Evolutionary conservation across 78 protist genomes (phyloP).

Genomic region (Diacronema lutheri): DNA sequence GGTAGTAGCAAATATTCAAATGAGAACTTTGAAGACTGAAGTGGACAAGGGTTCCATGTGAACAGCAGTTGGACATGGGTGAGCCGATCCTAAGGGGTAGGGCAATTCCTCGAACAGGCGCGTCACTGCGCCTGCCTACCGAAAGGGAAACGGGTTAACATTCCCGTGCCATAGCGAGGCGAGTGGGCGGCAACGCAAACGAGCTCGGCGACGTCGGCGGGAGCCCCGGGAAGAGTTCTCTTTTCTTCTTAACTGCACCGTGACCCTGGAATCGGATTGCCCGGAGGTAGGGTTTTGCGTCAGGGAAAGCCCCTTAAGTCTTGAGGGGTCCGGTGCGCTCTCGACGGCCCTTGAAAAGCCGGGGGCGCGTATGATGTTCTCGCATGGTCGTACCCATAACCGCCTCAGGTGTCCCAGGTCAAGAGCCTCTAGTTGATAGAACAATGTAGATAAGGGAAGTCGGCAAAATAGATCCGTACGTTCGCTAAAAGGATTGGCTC

Average conservation of each 20-base stretch:
- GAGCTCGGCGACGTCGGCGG: slow-evolving; percentile 54
- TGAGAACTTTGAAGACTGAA: slow-evolving; percentile 81
- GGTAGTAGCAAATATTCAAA: slow-evolving; percentile 86
- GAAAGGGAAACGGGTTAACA: slow-evolving; percentile 86
- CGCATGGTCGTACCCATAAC: too few relatives aligned
- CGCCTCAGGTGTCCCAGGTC: too few relatives aligned
- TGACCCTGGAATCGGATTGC: slow-evolving; percentile 39
- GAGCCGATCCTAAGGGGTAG: slow-evolving; percentile 77
- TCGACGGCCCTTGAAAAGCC: too few relatives aligned
- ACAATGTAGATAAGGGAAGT: too few relatives aligned
- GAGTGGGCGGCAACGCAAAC: slow-evolving; percentile 35
- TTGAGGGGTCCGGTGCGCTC: too few relatives aligned
- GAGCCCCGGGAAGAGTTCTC: slow-evolving; percentile 72
- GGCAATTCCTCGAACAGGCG: neutral
- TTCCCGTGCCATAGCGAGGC: slow-evolving; percentile 66
- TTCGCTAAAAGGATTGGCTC: too few relatives aligned
- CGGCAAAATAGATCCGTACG: too few relatives aligned
- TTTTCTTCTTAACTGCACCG: slow-evolving; percentile 64
- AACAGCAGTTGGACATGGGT: slow-evolving; percentile 78
- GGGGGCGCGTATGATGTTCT: too few relatives aligned
- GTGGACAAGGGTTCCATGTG: slow-evolving; percentile 84
- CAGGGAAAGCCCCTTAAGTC: slow-evolving; percentile 29
- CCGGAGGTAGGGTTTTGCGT: slow-evolving; percentile 44
- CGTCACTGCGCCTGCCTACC: neutral
- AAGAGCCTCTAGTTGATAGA: too few relatives aligned